Evolutionary conservation across 2,329 filamentous ascomycete species (phyloP).

Genomic region (Phaeosphaeria sp.): DNA sequence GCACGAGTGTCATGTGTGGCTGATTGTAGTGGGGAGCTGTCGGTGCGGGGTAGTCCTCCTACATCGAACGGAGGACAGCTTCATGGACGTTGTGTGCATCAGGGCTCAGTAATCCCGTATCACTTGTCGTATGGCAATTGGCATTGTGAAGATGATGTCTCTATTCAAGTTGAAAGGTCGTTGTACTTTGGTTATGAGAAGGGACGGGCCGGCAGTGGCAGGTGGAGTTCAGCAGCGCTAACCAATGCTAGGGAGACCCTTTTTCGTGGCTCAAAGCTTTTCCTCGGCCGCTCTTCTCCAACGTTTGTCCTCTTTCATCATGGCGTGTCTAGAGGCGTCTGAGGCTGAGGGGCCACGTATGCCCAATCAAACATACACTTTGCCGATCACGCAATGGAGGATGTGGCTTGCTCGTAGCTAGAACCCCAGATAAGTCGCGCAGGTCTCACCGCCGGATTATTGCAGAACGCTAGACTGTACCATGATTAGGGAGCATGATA

Average conservation of each 20-base stretch:
- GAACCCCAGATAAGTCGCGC: not conserved
- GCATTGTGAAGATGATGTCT: not conserved
- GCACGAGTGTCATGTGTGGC: slow-evolving; percentile 14
- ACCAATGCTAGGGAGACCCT: not conserved
- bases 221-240: not conserved
- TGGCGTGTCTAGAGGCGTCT: not conserved
- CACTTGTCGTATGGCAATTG: too few species aligned
- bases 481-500: too few species aligned
- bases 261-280: not conserved
- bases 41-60: slow-evolving; percentile 2
- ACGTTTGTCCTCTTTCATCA: not conserved
- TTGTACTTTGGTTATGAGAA: not conserved
- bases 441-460: not conserved
- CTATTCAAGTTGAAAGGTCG: not conserved
- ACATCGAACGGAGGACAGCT: not conserved
- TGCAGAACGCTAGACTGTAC: not conserved
- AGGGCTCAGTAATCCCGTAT: too few species aligned
- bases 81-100: not conserved
- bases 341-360: not conserved
- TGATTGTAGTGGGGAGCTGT: slow-evolving; percentile 7
- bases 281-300: not conserved
- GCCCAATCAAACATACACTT: not conserved
- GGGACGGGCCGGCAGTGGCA: not conserved
- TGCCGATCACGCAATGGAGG: not conserved
- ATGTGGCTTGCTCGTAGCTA: not conserved